Evolutionary conservation across 306 rosid species (phyloP), one percentile per base, ranked within the genome.

Genomic region (Glycyrrhiza uralensis): DNA sequence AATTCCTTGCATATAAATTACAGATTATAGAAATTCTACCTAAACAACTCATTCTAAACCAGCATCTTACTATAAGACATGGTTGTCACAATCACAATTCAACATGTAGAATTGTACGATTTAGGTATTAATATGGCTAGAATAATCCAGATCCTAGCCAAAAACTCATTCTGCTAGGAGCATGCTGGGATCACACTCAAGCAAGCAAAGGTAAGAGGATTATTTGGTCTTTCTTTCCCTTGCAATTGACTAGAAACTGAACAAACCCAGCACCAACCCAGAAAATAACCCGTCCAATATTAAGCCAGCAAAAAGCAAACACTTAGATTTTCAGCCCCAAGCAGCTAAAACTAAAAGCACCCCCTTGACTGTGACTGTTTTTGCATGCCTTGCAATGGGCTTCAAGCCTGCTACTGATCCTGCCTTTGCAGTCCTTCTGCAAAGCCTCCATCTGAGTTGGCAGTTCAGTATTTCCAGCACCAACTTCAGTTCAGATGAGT

Each of bases 11-110:
- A 50, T 50, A 46, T 35, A 33, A 30, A 18, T 17, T 18, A 24
- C 29, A 46, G 8, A 5, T 5, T 3, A 23, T 7, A 56, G 42
- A 68, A 58, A 56, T n/a, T 17, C 51, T 7, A 26, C 35, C 35
- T 6, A 24, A 13, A n/a, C 59, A 55, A 55, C 54, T 49, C 29
- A 46, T 38, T 14, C 71, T 60, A 35, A 59, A 69, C 42, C 81
- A 77, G n/a, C n/a, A 36, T 6, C 29, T 30, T n/a, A 18, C 7
- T 7, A 8, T 24, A 10, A 60, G 24, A 38, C 19, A 54, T 26
- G 64, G 54, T 36, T 38, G 75, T 38, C 65, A 70, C 54, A 68
- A 32, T 24, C 13, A 24, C 46, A 23, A 38, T 19, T 22, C 63
- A 4, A 51, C 3, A 47, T 1, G 17, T 7, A 32, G 33, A 28